Evolutionary conservation across 768 basidiomycete genomes (phyloP), one percentile per base, ranked within the genome.

Genomic region (Suillus variegatus): DNA sequence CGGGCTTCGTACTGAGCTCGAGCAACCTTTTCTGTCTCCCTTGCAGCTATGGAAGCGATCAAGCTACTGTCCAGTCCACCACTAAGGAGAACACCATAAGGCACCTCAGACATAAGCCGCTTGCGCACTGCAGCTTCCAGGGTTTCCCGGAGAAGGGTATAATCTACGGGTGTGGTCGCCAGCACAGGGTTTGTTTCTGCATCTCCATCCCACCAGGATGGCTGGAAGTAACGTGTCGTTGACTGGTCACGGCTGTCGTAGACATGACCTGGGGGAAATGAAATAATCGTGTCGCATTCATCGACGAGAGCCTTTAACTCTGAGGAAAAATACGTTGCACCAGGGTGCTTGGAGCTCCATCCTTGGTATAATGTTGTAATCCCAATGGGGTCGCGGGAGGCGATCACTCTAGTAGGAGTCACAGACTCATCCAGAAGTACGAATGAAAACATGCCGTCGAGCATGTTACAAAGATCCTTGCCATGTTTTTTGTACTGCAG

Each of bases 371-470:
- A 83, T n/a, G 97, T 98, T 60, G 97, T 99, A 76, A 99, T 94
- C 28, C 97, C 97, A 73, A 99, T 90, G 32, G 97, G 95, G 75
- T 99, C 97, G 44, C 97, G 92, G 6, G 95, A 95, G 66, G 96
- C 97, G 72, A 99, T 95, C 67, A 99, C 82, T 63, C 97, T 88
- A 28, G 94, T 84, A 10, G 97, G 97, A 0, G 91, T 82, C 65
- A 92, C 90, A 14, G 94, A 93, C 74, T 96, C 94, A 79, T 99
- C 97, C 65, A 99, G 83, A 54, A 99, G 86, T 68, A 98, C 92
- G 74, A 99, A 99, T 2, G 97, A 95, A 82, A 99, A 99, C 94
- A 99, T 97, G 69, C 97, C 97, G 74, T 99, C 97, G 65, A 99
- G 90, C 74, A 87, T 82, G 74, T 80, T 79, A 79, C 92, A 93